Conservation (phyloP, 148 eudicot genomes). For the Pouteria glomerata region DNA sequence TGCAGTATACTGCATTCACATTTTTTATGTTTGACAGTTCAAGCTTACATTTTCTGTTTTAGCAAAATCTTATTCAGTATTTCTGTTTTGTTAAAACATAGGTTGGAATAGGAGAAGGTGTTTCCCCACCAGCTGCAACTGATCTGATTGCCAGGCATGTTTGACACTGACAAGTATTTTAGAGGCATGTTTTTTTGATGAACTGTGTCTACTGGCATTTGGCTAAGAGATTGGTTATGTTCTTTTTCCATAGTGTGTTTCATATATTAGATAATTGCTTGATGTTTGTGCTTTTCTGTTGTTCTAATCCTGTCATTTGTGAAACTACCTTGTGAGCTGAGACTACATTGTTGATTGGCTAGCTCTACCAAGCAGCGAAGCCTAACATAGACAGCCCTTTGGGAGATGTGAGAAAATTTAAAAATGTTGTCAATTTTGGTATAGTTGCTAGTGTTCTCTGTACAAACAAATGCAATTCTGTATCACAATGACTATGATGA, state of each 20-base stretch:
- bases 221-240: neutral
- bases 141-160: conserved; percentile 97
- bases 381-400: neutral
- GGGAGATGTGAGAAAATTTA: neutral
- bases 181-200: conserved; percentile 20
- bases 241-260: neutral
- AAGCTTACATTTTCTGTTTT: neutral
- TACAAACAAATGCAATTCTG: no score
- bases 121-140: conserved; percentile 99
- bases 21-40: neutral
- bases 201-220: conserved; percentile 7
- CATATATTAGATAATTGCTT: neutral
- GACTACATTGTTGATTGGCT: neutral
- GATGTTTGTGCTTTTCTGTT: neutral
- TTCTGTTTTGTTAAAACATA: conserved; percentile 25
- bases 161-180: conserved; percentile 19
- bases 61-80: conserved; percentile 16
- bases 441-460: no score
- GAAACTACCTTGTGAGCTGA: neutral
- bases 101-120: conserved; percentile 99
- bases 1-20: neutral
- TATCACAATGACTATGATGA: no score
- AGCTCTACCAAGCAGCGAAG: neutral
- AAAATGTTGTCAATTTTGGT: no score
- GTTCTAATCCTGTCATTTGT: neutral